Percentiles rank a stretch among this genome's conserved stretches.
These are phyloP conservation scores for Phytophthora rubi DNA, from an alignment of 352 stramenopile genomes.

Conservation along the genomic window DNA sequence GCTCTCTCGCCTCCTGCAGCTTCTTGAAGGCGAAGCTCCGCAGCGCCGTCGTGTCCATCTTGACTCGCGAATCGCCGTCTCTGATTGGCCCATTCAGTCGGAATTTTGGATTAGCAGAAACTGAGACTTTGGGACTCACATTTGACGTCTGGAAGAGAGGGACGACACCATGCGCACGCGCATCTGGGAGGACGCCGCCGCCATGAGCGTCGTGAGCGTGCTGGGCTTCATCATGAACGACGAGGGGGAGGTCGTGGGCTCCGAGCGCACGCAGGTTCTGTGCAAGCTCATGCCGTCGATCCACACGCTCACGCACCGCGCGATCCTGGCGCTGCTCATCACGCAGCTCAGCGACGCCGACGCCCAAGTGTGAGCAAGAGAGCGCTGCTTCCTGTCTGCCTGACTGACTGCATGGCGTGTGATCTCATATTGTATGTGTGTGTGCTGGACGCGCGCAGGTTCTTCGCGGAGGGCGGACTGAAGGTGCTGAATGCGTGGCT, in stretches of 20 bases:
- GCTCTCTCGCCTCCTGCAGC: slow-evolving; percentile 71
- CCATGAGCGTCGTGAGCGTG: slow-evolving; percentile 85
- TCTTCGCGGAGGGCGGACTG: slow-evolving; percentile 76
- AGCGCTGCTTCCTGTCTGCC: neutral
- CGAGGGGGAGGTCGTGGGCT: slow-evolving; percentile 72
- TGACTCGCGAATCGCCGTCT: slow-evolving; percentile 7
- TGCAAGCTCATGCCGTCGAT: slow-evolving; percentile 88
- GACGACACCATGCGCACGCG: slow-evolving; percentile 55
- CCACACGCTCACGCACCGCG: slow-evolving; percentile 79
- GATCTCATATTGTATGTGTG: neutral
- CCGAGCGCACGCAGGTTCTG: slow-evolving; percentile 77
- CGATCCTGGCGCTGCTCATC: slow-evolving; percentile 79
- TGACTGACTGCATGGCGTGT: no score
- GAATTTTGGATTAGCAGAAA: neutral
- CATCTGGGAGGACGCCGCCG: slow-evolving; percentile 79
- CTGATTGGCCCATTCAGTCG: slow-evolving; percentile 19
- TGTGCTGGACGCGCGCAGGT: slow-evolving; percentile 44
- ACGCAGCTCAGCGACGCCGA: slow-evolving; percentile 73
- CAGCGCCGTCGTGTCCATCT: slow-evolving; percentile 72
- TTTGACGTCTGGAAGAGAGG: neutral
- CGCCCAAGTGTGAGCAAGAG: slow-evolving; percentile 54
- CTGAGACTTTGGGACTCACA: no score
- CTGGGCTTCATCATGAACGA: slow-evolving; percentile 86
- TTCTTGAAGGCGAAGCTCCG: slow-evolving; percentile 81
- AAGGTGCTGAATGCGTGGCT: slow-evolving; percentile 81